Percentiles rank a stretch among this genome's conserved stretches.
phyloP scores from a whole-genome alignment of 768 basidiomycete genomes.

The Lactifluus echinatus region DNA sequence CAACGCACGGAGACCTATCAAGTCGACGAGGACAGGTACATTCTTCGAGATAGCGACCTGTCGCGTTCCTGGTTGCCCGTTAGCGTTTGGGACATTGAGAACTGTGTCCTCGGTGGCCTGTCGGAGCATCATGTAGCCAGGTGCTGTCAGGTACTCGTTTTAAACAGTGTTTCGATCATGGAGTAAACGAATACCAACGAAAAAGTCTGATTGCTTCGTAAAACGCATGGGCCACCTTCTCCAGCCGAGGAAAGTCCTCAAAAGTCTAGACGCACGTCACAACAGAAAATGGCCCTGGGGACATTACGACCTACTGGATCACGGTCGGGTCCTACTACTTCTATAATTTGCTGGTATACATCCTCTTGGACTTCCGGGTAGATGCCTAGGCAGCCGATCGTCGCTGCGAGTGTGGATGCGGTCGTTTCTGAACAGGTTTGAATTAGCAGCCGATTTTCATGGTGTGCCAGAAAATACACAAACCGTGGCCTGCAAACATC shows the following conservation, averaged over 20 bases:
- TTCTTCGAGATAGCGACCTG: constrained; percentile 24
- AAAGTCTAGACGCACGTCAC: too few species aligned
- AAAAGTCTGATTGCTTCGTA: constrained; percentile 30
- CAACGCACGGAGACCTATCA: too few species aligned
- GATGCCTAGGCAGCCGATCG: constrained; percentile 27
- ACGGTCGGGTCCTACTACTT: constrained; percentile 22
- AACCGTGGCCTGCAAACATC: too few species aligned
- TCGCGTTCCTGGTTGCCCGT: too few species aligned
- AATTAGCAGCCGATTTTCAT: too few species aligned
- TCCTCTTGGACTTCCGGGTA: constrained; percentile 28
- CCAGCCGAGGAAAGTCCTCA: too few species aligned
- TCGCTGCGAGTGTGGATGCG: constrained; percentile 27
- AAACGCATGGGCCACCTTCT: too few species aligned
- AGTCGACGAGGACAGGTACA: too few species aligned
- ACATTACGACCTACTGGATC: background rate
- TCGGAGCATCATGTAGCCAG: constrained; percentile 26
- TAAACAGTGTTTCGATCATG: too few species aligned
- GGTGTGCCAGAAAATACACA: too few species aligned
- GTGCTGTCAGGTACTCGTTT: too few species aligned
- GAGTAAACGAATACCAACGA: constrained; percentile 23
- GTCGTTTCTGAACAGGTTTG: too few species aligned
- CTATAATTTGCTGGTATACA: constrained; percentile 26
- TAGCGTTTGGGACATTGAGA: constrained; percentile 12
- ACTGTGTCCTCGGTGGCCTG: constrained; percentile 25
- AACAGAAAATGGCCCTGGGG: background rate